Conservation (phyloP, 495 filamentous ascomycete species). For the Aspergillus nidulans region DNA sequence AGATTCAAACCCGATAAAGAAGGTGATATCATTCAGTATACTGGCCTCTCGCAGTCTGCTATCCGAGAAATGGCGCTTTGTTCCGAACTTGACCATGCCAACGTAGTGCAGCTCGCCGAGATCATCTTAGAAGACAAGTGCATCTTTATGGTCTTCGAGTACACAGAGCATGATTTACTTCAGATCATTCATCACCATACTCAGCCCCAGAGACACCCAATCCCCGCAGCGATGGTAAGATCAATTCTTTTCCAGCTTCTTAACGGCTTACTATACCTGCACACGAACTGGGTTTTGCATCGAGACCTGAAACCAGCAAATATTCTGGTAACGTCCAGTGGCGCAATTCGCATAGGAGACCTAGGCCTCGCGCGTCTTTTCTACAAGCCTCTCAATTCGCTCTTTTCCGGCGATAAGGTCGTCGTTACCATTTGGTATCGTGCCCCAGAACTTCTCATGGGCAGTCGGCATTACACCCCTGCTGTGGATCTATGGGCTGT, state of each 20-base stretch:
- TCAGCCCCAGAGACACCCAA: conserved; percentile 77
- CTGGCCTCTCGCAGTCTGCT: conserved; percentile 94
- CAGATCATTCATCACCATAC: conserved; percentile 99
- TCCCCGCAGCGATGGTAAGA: conserved; percentile 82
- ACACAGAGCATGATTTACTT: conserved; percentile 92
- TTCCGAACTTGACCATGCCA: conserved; percentile 82
- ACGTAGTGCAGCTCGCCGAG: conserved; percentile 88
- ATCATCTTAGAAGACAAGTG: conserved; percentile 98
- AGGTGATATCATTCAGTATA: conserved; percentile 89
- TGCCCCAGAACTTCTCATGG: conserved; percentile 88
- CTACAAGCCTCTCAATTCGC: conserved; percentile 83
- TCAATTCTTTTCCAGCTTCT: conserved; percentile 92
- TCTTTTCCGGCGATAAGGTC: conserved; percentile 95
- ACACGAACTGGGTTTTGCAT: conserved; percentile 96
- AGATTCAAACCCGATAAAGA: conserved; percentile 99
- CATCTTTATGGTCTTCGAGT: conserved; percentile 99
- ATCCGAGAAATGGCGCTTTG: conserved; percentile 99
- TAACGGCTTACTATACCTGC: conserved; percentile 89
- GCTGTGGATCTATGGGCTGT: conserved; percentile 97
- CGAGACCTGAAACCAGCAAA: conserved; percentile 97
- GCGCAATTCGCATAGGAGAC: conserved; percentile 91
- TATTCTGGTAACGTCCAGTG: conserved; percentile 91
- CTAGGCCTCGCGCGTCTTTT: conserved; percentile 88
- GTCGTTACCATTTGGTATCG: conserved; percentile 99
- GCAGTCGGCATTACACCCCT: conserved; percentile 88